Conservation (phyloP, 2,329 filamentous ascomycete genomes). For the Botrytis deweyae region DNA sequence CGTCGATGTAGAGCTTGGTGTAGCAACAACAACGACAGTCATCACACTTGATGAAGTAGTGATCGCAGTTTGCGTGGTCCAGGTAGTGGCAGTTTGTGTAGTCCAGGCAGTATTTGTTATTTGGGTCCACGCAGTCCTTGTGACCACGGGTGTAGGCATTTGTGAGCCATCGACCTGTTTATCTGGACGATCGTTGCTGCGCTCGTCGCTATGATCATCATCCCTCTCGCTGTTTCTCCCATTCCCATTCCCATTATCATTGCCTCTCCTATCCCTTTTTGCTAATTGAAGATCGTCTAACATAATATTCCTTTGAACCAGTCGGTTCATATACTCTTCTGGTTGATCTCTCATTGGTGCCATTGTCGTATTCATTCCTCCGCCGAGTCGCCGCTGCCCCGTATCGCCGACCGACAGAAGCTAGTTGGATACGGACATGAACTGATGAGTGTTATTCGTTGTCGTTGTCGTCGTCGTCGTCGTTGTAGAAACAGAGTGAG, state of each 20-base stretch:
- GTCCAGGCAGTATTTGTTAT: constrained; percentile 17
- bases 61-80: constrained; percentile 8
- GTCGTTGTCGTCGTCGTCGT: not conserved
- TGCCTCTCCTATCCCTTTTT: constrained; percentile 22
- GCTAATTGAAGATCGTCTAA: not conserved
- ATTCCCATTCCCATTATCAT: not conserved
- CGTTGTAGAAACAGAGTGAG: constrained; percentile 20
- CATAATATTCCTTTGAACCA: constrained; percentile 24
- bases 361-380: constrained; percentile 38
- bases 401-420: constrained; percentile 32
- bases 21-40: constrained; percentile 4
- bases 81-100: constrained; percentile 16
- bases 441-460: constrained; percentile 18
- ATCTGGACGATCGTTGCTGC: constrained; percentile 5
- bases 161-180: not conserved
- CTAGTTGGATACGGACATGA: constrained; percentile 29
- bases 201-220: not conserved
- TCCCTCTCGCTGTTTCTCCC: not conserved
- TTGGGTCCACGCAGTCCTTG: constrained; percentile 12
- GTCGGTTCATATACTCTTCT: constrained; percentile 23
- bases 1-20: constrained; percentile 1
- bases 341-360: constrained; percentile 34
- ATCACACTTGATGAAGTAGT: constrained; percentile 5
- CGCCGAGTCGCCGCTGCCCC: constrained; percentile 29
- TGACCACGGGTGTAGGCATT: not conserved